Base-by-base conservation (phyloP, 257 asterid species). In the Solanum stenotomum region DNA sequence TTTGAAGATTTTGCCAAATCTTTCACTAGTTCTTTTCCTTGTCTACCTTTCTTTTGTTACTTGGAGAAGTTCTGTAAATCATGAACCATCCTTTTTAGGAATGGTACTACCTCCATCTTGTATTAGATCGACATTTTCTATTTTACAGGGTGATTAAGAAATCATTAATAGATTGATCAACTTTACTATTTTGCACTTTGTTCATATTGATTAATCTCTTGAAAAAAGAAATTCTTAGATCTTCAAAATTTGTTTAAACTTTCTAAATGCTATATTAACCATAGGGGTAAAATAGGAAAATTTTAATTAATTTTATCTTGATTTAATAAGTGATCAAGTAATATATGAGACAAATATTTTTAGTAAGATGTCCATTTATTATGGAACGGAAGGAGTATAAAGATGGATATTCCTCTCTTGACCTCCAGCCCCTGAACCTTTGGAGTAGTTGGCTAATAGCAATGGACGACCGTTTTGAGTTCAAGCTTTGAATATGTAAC, bases 401-500 rank as follows among this genome's bases (percentile, higher is more conserved):
- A 63, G 7, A 23, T 63, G 71, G 31, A 63, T 2, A 2, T 63
- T 63, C 71, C 31, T 63, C 16, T 63, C 15, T n/a, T 63, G 71
- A n/a, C 71, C 31, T 63, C 15, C 0, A 20, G 63, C n/a, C 4
- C n/a, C 1, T 18, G 1, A 52, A 52, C 63, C 2, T 52, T 52
- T 18, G 63, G 63, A 52, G 63, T 52, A 18, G 63, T 52, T 52
- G 63, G 9, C n/a, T 2, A 18, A 18, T 18, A 52, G 63, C n/a
- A 2, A 52, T 52, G 2, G 63, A 52, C 0, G 22, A 52, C 1
- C 9, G 27, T 10, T 1, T 23, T 63, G 71, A 63, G 16, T n/a
- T n/a, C 1, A 4, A 0, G 31, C 31, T 1, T 20, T 63, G 1
- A 52, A 18, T 52, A 52, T 10, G 7, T 0, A 63, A 4, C 31